These are phyloP conservation scores for Tetrahymena malaccensis DNA, from an alignment of 73 alveolate species.

Conservation along the genomic window DNA sequence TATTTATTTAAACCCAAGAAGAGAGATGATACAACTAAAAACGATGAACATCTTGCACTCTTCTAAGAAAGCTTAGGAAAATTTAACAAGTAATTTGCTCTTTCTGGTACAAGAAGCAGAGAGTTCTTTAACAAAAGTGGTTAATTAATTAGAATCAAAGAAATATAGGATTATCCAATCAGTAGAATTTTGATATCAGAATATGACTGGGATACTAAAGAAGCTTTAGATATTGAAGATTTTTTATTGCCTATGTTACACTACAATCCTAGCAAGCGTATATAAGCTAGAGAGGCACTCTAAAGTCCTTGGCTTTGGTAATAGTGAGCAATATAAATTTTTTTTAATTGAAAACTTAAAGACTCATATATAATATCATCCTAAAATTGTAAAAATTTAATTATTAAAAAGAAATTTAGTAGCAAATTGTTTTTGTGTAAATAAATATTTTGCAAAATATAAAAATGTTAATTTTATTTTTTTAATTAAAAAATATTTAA, in stretches of 20 bases:
- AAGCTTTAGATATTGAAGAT: conserved; percentile 82
- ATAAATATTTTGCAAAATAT: too few species aligned
- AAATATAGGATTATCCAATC: conserved; percentile 36
- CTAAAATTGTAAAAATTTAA: too few species aligned
- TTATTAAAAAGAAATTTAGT: too few species aligned
- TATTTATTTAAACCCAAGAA: conserved; percentile 55
- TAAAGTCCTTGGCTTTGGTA: conserved; percentile 78
- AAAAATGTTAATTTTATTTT: too few species aligned
- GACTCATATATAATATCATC: too few species aligned
- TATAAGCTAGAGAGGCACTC: conserved; percentile 80
- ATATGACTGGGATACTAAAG: conserved; percentile 81
- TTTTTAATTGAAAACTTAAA: too few species aligned
- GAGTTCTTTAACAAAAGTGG: conserved; percentile 32
- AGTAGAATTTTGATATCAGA: conserved; percentile 78
- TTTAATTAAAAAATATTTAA: too few species aligned
- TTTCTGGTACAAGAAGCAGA: conserved; percentile 35
- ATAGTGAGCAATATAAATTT: background rate
- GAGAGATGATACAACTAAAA: conserved; percentile 40
- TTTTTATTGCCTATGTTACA: conserved; percentile 91
- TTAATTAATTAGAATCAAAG: conserved; percentile 16
- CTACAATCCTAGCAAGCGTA: conserved; percentile 75
- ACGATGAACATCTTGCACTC: conserved; percentile 75
- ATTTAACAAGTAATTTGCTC: conserved; percentile 53
- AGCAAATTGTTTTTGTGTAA: too few species aligned
- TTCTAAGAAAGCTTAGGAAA: conserved; percentile 66